Percentiles rank a stretch among this genome's conserved stretches.
phyloP scores from a whole-genome alignment of 257 asterid species.

The Solanum appendiculatum region DNA sequence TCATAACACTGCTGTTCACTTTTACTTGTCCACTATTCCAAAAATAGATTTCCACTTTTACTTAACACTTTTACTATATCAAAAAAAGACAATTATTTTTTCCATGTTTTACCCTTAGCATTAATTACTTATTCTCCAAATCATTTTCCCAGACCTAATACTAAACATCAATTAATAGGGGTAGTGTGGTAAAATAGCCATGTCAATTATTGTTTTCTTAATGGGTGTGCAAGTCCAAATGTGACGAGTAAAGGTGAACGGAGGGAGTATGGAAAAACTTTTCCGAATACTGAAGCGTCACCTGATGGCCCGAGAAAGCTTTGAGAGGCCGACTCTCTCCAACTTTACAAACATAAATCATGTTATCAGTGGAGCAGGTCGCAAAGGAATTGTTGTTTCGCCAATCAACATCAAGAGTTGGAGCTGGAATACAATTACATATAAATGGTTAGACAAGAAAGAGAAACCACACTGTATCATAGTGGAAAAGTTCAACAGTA shows the following conservation, averaged over 20 bases:
- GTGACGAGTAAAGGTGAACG: not conserved
- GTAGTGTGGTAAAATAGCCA: not conserved
- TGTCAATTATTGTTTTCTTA: not conserved
- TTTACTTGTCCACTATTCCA: not conserved
- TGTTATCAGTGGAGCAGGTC: constrained; percentile 95
- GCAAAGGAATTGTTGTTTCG: constrained; percentile 82
- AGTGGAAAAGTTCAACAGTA: not conserved
- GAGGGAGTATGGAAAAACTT: not conserved
- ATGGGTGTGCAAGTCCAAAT: not conserved
- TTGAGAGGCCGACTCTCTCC: constrained; percentile 82
- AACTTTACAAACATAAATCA: constrained; percentile 90
- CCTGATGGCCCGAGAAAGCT: constrained; percentile 87
- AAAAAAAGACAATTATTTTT: not conserved
- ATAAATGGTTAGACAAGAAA: not conserved
- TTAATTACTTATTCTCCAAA: not conserved
- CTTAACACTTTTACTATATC: not conserved
- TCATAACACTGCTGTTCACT: no score
- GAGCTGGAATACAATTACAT: constrained; percentile 36
- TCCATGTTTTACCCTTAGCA: not conserved
- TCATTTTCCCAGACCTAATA: not conserved
- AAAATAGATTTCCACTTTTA: not conserved
- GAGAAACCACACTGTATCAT: not conserved
- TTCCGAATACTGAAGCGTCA: constrained; percentile 8
- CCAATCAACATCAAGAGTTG: constrained; percentile 98
- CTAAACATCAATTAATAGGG: not conserved